Evolutionary conservation across 2,329 filamentous ascomycete species (phyloP), one percentile per base, ranked within the genome.

Genomic region (Pseudogymnoascus sp.): DNA sequence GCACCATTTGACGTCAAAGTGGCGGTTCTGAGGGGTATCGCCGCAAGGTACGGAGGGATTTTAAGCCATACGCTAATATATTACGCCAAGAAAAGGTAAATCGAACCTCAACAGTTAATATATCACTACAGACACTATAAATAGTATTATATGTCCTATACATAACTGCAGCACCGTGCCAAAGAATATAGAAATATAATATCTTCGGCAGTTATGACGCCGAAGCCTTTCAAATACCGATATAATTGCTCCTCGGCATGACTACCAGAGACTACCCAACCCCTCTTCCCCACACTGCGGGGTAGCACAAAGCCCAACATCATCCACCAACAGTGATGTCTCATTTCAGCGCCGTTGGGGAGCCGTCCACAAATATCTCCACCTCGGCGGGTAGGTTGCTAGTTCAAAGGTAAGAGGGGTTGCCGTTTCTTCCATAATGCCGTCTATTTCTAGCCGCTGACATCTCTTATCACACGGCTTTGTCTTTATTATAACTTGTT

Each of bases 171-270:
- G 12, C 3, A 6, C 6, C 11, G 6, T 12, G 18, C 47, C 47
- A 54, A 20, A 14, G 33, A 33, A 4, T 47, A 47, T 47, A 30
- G 14, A 14, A 50, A 50, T 54, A 54, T 33, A 20, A 54, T 54
- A 33, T 54, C 28, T 16, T 54, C 18, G 47, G 16, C 11, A 54
- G 11, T 18, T 20, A 54, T 12, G 18, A 18, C 2, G 47, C 18
- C 9, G 47, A 18, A n/a, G 16, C 5, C 11, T 33, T n/a, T 6
- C 33, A 54, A 54, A 20, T 54, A 16, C 47, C 47, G 47, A 54
- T 54, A 8, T 50, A 50, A 30, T 60, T 18, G 6, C 33, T 47
- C 41, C 62, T 65, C 54, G 62, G 58, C 35, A 41, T 62, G 54
- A 30, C 12, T 30, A 50, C 61, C 25, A 36, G 58, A 50, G 60